phyloP scores from a whole-genome alignment of 2,329 filamentous ascomycete species.

The Phyllosticta ampelicida region DNA sequence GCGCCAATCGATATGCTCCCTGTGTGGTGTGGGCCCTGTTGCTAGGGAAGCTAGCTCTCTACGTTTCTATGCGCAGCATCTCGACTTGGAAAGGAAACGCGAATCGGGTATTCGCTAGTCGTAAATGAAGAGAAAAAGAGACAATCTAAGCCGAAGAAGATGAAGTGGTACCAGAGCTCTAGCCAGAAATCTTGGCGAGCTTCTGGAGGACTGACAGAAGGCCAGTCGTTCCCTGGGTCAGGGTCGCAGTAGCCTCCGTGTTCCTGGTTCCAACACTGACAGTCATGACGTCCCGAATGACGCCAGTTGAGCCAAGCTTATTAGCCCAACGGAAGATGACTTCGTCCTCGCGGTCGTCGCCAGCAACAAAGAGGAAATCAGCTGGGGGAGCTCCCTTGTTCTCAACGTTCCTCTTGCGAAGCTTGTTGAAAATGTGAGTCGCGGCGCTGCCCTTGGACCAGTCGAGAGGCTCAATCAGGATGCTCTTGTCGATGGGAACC shows the following conservation, averaged over 20 bases:
- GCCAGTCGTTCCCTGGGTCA: constrained; percentile 90
- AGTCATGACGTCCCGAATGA: constrained; percentile 55
- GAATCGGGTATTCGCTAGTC: constrained; percentile 5
- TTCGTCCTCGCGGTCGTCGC: constrained; percentile 88
- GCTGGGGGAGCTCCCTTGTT: constrained; percentile 35
- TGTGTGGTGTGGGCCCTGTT: not conserved
- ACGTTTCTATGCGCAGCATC: not conserved
- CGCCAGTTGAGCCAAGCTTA: constrained; percentile 46
- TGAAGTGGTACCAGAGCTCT: not conserved
- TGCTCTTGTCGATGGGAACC: constrained; percentile 64
- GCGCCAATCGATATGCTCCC: constrained; percentile 1
- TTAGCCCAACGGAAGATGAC: constrained; percentile 94
- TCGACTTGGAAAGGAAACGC: not conserved
- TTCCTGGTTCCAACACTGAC: constrained; percentile 80
- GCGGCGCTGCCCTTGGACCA: constrained; percentile 84
- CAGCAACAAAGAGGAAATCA: constrained; percentile 82
- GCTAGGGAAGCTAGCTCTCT: not conserved
- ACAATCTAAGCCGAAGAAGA: not conserved
- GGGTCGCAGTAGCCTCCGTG: constrained; percentile 73
- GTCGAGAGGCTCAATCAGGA: constrained; percentile 74
- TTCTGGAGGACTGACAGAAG: constrained; percentile 45
- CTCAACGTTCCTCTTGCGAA: constrained; percentile 13
- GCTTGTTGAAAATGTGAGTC: constrained; percentile 53
- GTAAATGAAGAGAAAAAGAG: not conserved
- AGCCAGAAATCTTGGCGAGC: constrained; percentile 25